These are phyloP conservation scores for Sugiyamaella mastotermitis DNA, from an alignment of 805 yeast species.

Conservation along the genomic window DNA sequence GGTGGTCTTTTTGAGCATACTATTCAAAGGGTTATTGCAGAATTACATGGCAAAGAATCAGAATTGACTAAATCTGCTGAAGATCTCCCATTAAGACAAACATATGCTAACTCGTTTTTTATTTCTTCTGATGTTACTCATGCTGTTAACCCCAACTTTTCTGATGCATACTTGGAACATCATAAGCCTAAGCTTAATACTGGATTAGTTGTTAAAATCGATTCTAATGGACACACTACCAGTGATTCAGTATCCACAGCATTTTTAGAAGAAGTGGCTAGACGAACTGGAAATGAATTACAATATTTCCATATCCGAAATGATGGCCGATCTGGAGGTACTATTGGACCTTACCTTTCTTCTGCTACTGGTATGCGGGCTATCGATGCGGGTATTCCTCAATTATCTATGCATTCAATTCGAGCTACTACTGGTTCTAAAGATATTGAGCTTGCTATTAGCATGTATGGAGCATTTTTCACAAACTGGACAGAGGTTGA, in stretches of 20 bases:
- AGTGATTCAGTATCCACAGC: conserved; percentile 73
- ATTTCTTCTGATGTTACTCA: conserved; percentile 81
- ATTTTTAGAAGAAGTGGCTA: conserved; percentile 61
- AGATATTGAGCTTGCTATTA: conserved; percentile 66
- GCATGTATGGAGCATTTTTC: conserved; percentile 64
- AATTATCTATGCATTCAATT: conserved; percentile 80
- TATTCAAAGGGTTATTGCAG: conserved; percentile 38
- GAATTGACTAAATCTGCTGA: conserved; percentile 19
- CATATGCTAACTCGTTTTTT: conserved; percentile 65
- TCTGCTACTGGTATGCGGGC: conserved; percentile 35
- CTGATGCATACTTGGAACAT: conserved; percentile 55
- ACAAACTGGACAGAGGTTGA: conserved; percentile 53
- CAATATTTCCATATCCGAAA: conserved; percentile 83
- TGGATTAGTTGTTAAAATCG: conserved; percentile 63
- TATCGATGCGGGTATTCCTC: conserved; percentile 77
- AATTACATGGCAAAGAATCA: too few species aligned
- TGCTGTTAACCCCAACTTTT: conserved; percentile 70
- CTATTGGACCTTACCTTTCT: conserved; percentile 61
- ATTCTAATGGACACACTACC: conserved; percentile 76
- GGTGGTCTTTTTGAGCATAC: conserved; percentile 65
- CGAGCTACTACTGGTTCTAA: conserved; percentile 73
- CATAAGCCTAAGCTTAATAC: conserved; percentile 74
- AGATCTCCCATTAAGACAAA: conserved; percentile 32
- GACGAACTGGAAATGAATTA: conserved; percentile 51
- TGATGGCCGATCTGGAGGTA: conserved; percentile 78